A percentile compares a stretch with the other conserved stretches of the same genome.
These are phyloP conservation scores for Magnusiomyces paraingens DNA, from an alignment of 1,139 yeast species.

Conservation along the genomic window DNA sequence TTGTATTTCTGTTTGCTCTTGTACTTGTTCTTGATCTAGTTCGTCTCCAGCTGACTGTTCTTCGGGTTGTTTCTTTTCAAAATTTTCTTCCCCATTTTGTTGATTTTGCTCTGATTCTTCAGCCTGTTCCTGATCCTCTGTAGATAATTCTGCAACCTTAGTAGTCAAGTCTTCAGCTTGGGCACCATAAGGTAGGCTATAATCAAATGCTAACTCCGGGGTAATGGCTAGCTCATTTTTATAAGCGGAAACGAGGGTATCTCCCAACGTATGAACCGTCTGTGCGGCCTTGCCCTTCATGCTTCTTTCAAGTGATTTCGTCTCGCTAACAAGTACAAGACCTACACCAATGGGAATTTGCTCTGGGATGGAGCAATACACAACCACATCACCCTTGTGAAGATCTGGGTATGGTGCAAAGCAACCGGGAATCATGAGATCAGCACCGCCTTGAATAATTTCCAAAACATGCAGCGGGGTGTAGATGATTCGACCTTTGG, in stretches of 20 bases:
- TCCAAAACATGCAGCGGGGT: constrained; percentile 73
- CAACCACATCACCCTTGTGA: constrained; percentile 55
- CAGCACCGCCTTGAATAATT: constrained; percentile 66
- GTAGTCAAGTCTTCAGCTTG: constrained; percentile 15
- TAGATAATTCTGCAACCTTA: constrained; percentile 17
- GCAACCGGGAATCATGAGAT: constrained; percentile 88
- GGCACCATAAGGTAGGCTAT: constrained; percentile 16
- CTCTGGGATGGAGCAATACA: constrained; percentile 1
- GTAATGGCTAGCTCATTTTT: constrained; percentile 18
- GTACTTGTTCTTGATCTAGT: constrained; percentile 17
- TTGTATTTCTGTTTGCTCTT: constrained; percentile 13
- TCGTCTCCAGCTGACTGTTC: too few relatives aligned
- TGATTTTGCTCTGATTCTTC: constrained; percentile 13
- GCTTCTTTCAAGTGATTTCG: constrained; percentile 21
- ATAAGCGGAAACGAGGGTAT: constrained; percentile 30
- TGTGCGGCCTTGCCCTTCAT: constrained; percentile 36
- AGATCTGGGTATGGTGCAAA: constrained; percentile 66
- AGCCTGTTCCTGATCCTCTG: constrained; percentile 8
- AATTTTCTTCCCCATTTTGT: constrained; percentile 15
- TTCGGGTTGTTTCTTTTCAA: not conserved
- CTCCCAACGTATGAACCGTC: constrained; percentile 36
- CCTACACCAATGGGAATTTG: constrained; percentile 74
- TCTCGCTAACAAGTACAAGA: constrained; percentile 47
- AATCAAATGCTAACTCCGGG: constrained; percentile 26
- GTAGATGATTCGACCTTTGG: constrained; percentile 48